These are phyloP conservation scores for Mortierella sp. DNA, from an alignment of 371 early-diverging fungal genomes.

Conservation along the genomic window DNA sequence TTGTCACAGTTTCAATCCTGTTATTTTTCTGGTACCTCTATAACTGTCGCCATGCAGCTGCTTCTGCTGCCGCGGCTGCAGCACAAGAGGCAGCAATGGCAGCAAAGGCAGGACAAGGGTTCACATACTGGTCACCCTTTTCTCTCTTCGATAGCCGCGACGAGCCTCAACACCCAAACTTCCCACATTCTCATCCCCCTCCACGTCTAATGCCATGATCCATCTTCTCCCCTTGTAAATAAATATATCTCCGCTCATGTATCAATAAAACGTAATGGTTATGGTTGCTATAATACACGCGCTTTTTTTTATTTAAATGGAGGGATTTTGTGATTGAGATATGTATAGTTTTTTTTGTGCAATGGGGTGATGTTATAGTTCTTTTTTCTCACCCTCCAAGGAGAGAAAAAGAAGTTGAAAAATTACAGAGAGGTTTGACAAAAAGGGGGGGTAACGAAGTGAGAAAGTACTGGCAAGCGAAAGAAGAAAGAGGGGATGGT, in stretches of 20 bases:
- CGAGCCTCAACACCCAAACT: background rate
- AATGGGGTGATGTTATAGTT: background rate
- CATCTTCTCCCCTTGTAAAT: too few species aligned
- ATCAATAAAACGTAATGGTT: too few species aligned
- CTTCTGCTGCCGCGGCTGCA: background rate
- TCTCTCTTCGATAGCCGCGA: background rate
- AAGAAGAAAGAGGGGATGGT: background rate
- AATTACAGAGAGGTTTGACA: background rate
- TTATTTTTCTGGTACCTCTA: slow-evolving; percentile 25
- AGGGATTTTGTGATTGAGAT: background rate
- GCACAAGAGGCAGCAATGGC: background rate
- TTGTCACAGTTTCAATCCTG: slow-evolving; percentile 18
- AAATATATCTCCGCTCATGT: too few species aligned
- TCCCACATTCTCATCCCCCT: background rate
- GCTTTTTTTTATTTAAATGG: background rate
- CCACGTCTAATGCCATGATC: background rate
- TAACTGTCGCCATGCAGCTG: background rate
- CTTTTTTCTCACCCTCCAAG: slow-evolving; percentile 5
- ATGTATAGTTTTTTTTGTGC: slow-evolving; percentile 13
- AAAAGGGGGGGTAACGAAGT: background rate
- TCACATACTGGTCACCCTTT: background rate
- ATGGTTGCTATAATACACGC: background rate
- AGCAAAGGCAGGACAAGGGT: background rate
- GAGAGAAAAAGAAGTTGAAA: slow-evolving; percentile 1
- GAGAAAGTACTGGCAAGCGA: background rate